Base-by-base conservation (phyloP, 2,329 filamentous ascomycete species). In the Penicillium sp. region DNA sequence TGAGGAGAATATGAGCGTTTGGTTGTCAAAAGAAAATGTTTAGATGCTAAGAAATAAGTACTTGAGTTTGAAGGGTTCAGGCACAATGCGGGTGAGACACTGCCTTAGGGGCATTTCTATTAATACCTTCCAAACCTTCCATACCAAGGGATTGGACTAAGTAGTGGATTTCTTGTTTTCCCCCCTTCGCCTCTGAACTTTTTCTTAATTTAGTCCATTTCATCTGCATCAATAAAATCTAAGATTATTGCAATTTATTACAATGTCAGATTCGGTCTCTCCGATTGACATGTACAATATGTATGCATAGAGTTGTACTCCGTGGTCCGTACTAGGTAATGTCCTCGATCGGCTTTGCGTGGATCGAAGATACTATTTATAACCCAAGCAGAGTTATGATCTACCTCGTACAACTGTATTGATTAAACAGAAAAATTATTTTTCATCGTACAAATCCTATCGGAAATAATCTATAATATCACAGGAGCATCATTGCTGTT, bases 371-470 rank as follows among this genome's bases (percentile, higher is more conserved):
- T 51, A 18, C 57, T 58, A 60, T 58, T 58, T 50, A 48, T 58
- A 51, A 35, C 45, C 23, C 36, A 34, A 34, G 50, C 32, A 18
- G 30, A 46, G 30, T 27, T 32, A 38, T 8, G 16, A 52, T 54
- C 48, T 48, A 23, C 23, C 23, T 23, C 23, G 23, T 48, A 43
- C 36, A 14, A 41, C 26, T 18, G 3, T 27, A 44, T 44, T 53
- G 30, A 53, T 49, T 23, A 43, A 60, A 57, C 50, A 56, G 51
- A 7, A 39, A 52, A 51, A 30, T 42, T 44, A 50, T 49, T 43
- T 29, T 64, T 62, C 59, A 62, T 42, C 58, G 53, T 65, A 65
- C 60, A 65, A 35, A 59, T 56, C 53, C 60, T 51, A 58, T 57
- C n/a, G 41, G 36, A 50, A 51, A 43, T 34, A 18, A 40, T 64